Evolutionary conservation across 1,284 basidiomycete species (phyloP).

Genomic region (Pseudomicrostroma phylloplanum): DNA sequence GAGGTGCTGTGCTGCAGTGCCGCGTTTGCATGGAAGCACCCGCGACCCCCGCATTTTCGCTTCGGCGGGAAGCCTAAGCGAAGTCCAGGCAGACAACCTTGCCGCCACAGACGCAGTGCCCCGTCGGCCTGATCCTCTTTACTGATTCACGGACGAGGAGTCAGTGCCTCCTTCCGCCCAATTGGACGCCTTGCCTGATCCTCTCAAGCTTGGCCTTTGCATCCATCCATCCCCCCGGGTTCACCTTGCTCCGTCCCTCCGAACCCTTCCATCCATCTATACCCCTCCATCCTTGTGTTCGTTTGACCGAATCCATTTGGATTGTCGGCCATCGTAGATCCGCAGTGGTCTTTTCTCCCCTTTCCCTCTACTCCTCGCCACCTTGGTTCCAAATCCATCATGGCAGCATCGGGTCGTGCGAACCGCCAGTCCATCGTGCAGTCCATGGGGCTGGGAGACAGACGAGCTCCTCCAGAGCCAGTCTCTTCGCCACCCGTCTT

Average conservation of each 20-base stretch:
- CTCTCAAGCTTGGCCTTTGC: not conserved
- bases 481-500: not conserved
- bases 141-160: too few relatives aligned
- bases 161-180: too few relatives aligned
- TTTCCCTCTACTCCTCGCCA: not conserved
- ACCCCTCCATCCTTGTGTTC: not conserved
- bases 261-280: not conserved
- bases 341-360: not conserved
- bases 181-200: not conserved
- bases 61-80: too few relatives aligned
- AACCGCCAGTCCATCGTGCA: slow-evolving; percentile 6
- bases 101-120: too few relatives aligned
- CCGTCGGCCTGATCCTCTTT: too few relatives aligned
- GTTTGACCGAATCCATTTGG: not conserved
- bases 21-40: too few relatives aligned
- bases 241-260: not conserved
- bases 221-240: not conserved
- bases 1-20: too few relatives aligned
- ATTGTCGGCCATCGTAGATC: not conserved
- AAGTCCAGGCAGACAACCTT: too few relatives aligned
- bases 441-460: not conserved
- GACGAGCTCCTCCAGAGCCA: not conserved
- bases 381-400: not conserved
- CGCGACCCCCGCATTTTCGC: too few relatives aligned
- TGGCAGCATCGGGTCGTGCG: not conserved